Evolutionary conservation across 139 green algal genomes (phyloP).

Genomic region (Closterium sp.): DNA sequence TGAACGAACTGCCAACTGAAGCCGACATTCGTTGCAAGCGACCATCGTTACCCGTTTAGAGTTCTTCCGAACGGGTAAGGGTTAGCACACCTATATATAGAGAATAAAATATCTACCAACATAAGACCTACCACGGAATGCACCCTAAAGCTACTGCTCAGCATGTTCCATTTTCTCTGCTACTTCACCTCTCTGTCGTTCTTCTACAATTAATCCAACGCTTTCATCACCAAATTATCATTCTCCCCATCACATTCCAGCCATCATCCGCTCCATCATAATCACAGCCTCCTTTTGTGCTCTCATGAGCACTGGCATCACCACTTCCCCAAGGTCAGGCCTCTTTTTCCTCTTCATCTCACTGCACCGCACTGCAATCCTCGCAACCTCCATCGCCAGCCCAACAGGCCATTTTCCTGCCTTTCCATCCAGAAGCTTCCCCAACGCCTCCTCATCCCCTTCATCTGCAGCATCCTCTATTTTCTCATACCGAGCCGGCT

Average conservation of each 20-base stretch:
- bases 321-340: background rate
- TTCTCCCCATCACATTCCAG: background rate
- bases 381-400: background rate
- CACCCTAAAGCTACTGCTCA: too few relatives aligned
- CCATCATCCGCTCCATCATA: slow-evolving; percentile 17
- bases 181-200: too few relatives aligned
- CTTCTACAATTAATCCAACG: too few relatives aligned
- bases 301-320: background rate
- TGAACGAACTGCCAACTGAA: too few relatives aligned
- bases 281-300: background rate
- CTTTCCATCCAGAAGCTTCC: background rate
- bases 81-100: too few relatives aligned
- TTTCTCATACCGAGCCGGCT: background rate
- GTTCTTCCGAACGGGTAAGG: too few relatives aligned
- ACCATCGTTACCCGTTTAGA: too few relatives aligned
- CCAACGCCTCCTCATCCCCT: background rate
- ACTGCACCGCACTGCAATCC: background rate
- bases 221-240: too few relatives aligned
- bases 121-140: too few relatives aligned
- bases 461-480: background rate
- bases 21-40: too few relatives aligned
- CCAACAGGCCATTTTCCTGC: background rate
- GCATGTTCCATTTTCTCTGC: too few relatives aligned
- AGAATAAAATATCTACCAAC: too few relatives aligned
- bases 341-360: slow-evolving; percentile 10